Conservation (phyloP, 345 rosid genomes). For the Corymbia maculata region DNA sequence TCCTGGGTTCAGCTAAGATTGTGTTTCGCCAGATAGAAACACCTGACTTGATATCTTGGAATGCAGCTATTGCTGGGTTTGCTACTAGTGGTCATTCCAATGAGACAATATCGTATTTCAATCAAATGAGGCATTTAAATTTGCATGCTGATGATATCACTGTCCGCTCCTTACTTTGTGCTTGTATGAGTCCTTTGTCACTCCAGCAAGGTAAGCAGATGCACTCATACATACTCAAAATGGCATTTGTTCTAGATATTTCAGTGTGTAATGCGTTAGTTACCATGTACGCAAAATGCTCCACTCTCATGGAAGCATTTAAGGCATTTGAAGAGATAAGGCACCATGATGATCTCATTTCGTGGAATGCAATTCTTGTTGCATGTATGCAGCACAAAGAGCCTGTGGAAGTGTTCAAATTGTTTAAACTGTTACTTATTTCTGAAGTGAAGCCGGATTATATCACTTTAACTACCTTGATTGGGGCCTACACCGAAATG, state of each 20-base stretch:
- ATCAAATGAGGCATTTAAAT: slow-evolving; percentile 20
- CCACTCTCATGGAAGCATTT: slow-evolving; percentile 21
- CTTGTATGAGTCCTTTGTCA: slow-evolving; percentile 17
- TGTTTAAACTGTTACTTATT: slow-evolving; percentile 41
- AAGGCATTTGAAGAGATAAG: slow-evolving; percentile 45
- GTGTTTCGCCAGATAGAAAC: slow-evolving; percentile 34
- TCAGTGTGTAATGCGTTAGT: slow-evolving; percentile 42
- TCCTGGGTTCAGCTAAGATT: slow-evolving; percentile 21
- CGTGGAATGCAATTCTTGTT: slow-evolving; percentile 68
- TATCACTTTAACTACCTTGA: slow-evolving; percentile 31
- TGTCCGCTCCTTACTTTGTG: slow-evolving; percentile 36
- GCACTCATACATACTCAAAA: slow-evolving; percentile 38
- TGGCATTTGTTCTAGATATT: slow-evolving; percentile 24
- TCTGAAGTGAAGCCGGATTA: slow-evolving; percentile 43
- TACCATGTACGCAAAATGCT: slow-evolving; percentile 51
- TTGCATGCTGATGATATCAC: slow-evolving; percentile 33
- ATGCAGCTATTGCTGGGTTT: slow-evolving; percentile 48
- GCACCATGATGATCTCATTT: slow-evolving; percentile 32
- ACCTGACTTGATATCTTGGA: slow-evolving; percentile 54
- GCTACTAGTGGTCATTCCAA: slow-evolving; percentile 24
- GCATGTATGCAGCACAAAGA: slow-evolving; percentile 52
- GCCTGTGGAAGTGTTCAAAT: slow-evolving; percentile 40
- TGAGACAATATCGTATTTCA: slow-evolving; percentile 26
- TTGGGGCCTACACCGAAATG: slow-evolving; percentile 53
- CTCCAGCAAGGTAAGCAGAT: slow-evolving; percentile 38